phyloP scores from a whole-genome alignment of 2,329 filamentous ascomycete species.

The Pyrenochaeta sp. region DNA sequence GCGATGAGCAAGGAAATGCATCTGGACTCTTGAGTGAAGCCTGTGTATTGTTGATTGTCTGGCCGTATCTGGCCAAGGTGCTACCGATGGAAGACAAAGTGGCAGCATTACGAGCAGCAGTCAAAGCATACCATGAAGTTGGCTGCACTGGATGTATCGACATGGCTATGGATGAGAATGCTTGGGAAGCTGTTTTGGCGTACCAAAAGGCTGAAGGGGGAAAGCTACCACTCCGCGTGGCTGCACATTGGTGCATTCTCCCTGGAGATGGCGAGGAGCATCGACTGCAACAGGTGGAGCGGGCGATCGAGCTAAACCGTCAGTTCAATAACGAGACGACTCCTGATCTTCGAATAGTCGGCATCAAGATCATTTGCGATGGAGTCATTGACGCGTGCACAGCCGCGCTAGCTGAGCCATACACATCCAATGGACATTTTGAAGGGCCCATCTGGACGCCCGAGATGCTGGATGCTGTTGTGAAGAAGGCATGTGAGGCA shows the following conservation, averaged over 20 bases:
- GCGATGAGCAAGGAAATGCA: constrained; percentile 56
- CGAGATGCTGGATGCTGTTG: constrained; percentile 61
- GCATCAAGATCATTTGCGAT: constrained; percentile 71
- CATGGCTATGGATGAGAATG: constrained; percentile 67
- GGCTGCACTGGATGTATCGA: constrained; percentile 65
- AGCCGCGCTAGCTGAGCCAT: constrained; percentile 66
- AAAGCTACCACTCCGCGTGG: constrained; percentile 57
- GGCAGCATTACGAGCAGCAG: constrained; percentile 55
- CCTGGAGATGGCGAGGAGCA: constrained; percentile 56
- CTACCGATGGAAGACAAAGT: constrained; percentile 59
- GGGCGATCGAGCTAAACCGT: constrained; percentile 57
- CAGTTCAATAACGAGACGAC: constrained; percentile 55
- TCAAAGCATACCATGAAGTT: constrained; percentile 57
- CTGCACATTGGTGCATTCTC: constrained; percentile 64
- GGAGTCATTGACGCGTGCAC: constrained; percentile 72
- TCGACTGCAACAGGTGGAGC: constrained; percentile 59
- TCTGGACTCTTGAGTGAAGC: constrained; percentile 63
- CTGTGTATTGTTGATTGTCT: constrained; percentile 62
- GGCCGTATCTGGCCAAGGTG: constrained; percentile 61
- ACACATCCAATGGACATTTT: constrained; percentile 56
- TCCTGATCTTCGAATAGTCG: constrained; percentile 62
- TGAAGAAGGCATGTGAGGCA: constrained; percentile 61
- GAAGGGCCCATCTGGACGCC: constrained; percentile 64
- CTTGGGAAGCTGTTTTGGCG: constrained; percentile 60
- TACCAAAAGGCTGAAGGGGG: constrained; percentile 43